Evolutionary conservation across 331 rosid genomes (phyloP), one percentile per base, ranked within the genome.

Genomic region (Pyracantha coccinea): DNA sequence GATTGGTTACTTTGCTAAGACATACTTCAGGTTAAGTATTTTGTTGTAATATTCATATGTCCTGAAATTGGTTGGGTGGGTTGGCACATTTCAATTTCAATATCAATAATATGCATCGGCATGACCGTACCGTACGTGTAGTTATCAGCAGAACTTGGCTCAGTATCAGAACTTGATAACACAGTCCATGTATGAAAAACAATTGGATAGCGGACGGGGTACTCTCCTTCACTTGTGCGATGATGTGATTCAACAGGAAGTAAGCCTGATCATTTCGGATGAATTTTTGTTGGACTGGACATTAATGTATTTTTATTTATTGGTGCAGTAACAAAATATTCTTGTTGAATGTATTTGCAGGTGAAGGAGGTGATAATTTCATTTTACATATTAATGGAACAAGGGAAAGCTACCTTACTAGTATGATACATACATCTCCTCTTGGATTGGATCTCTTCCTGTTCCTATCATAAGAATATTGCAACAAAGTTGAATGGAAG

Each of bases 211-310:
- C 66, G 99, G 98, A 77, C 88, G 80, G 90, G 99, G 99, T 52
- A 95, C 99, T 23, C 98, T 92, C 85, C 98, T 95, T 77, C 99
- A 94, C 90, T 75, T 94, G 87, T 94, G 99, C 59, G 99, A 94
- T 35, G 99, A 94, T 76, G 98, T 95, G 83, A 90, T 95, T 85
- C 99, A 95, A 82, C 99, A 92, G 78, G 98, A 95, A 85, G 97
- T 95, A 86, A 85, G 97, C 2, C 14, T 0, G 61, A 11, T 10
- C 16, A 5, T 50, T 50, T 50, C 20, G 55, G 55, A 50, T 57
- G 63, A 57, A 57, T 57, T 57, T 21, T 57, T 2, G 24, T 4
- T 57, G 29, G 62, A 57, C 62, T 27, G 28, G 28, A 27, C 28
- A 21, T 21, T 57, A 21, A 11, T 21, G 15, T 1, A 4, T 4